phyloP scores from a whole-genome alignment of 352 stramenopile genomes.

The Thalassiosira pacifica region DNA sequence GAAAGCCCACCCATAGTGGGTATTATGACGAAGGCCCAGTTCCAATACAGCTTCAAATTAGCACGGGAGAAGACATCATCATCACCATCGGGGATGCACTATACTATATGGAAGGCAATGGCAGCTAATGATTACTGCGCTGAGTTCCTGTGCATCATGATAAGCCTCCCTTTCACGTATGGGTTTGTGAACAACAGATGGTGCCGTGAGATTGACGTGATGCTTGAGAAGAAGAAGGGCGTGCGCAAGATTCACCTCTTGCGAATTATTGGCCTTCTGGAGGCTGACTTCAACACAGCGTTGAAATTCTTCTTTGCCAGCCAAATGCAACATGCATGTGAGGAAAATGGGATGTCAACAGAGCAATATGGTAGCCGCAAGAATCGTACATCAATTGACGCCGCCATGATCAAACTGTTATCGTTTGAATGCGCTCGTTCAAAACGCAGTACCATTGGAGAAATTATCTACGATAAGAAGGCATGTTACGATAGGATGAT shows the following conservation, averaged over 20 bases:
- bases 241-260: constrained; percentile 54
- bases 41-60: constrained; percentile 11
- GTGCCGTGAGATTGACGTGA: constrained; percentile 31
- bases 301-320: constrained; percentile 23
- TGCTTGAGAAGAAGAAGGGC: constrained; percentile 56
- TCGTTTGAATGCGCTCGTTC: constrained; percentile 12
- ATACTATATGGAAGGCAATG: constrained; percentile 22
- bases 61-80: constrained; percentile 22
- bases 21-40: neutral
- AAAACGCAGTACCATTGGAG: neutral
- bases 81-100: neutral
- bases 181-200: constrained; percentile 21
- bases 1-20: neutral
- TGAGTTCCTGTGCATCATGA: neutral
- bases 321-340: constrained; percentile 8
- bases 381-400: constrained; percentile 5
- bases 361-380: constrained; percentile 13
- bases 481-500: constrained; percentile 30
- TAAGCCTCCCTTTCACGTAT: constrained; percentile 25
- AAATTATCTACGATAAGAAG: neutral
- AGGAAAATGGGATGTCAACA: neutral
- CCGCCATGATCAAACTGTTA: constrained; percentile 12
- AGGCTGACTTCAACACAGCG: constrained; percentile 48
- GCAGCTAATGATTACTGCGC: neutral
- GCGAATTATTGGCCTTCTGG: constrained; percentile 55